A percentile compares a stretch with the other conserved stretches of the same genome.
Conservation (phyloP, 495 filamentous ascomycete species). For the Hyaloscypha finlandica region DNA sequence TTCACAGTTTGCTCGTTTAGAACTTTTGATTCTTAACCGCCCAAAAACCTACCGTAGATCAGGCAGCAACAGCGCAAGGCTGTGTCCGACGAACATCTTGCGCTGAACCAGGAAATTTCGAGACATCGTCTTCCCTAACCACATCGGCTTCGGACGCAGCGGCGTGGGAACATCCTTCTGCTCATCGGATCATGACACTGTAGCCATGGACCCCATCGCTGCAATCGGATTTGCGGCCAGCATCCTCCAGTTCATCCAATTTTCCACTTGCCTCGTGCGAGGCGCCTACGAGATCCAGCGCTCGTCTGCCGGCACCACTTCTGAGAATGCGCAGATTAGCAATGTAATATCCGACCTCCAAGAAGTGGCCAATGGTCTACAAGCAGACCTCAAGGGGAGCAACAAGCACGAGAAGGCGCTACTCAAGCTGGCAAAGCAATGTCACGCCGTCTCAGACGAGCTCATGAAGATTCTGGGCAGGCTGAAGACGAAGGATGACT, state of each 20-base stretch:
- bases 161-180: too few relatives aligned
- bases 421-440: constrained; percentile 9
- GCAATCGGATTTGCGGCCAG: constrained; percentile 8
- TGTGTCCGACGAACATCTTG: too few relatives aligned
- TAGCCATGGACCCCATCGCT: constrained; percentile 5
- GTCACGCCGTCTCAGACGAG: constrained; percentile 10
- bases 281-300: constrained; percentile 13
- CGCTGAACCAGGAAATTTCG: too few relatives aligned
- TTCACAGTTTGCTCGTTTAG: too few relatives aligned
- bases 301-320: constrained; percentile 4
- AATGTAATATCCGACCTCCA: constrained; percentile 9
- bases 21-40: too few relatives aligned
- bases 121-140: too few relatives aligned
- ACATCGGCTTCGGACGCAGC: too few relatives aligned
- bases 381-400: constrained; percentile 6
- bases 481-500: constrained; percentile 3
- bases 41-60: too few relatives aligned
- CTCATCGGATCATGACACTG: too few relatives aligned
- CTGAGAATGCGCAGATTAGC: constrained; percentile 13
- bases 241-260: constrained; percentile 7
- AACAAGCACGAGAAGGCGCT: constrained; percentile 12
- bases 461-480: constrained; percentile 11
- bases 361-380: background rate
- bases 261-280: background rate
- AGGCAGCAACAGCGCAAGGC: too few relatives aligned